A percentile compares a stretch with the other conserved stretches of the same genome.
phyloP scores from a whole-genome alignment of 805 yeast genomes.

The Scheffersomyces amazonensis region DNA sequence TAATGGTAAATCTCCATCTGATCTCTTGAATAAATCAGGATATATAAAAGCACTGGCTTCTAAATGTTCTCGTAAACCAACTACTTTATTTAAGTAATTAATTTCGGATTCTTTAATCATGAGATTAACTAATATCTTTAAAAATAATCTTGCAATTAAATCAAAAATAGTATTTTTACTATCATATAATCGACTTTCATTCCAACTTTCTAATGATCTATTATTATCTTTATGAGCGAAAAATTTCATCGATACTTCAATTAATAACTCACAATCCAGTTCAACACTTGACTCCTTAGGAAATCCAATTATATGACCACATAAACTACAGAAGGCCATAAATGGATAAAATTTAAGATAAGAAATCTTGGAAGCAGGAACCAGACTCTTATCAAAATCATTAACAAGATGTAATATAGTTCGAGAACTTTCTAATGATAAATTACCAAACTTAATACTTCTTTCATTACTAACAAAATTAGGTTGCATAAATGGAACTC shows the following conservation, averaged over 20 bases:
- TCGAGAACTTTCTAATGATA: conserved; percentile 27
- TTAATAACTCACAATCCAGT: conserved; percentile 20
- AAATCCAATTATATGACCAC: conserved; percentile 18
- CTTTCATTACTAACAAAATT: conserved; percentile 11
- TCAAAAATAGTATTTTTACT: conserved; percentile 11
- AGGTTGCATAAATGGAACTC: conserved; percentile 22
- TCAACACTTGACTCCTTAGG: conserved; percentile 12
- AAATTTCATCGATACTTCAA: conserved; percentile 13
- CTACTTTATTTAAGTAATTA: conserved; percentile 11
- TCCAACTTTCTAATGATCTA: not conserved
- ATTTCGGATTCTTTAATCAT: conserved; percentile 10
- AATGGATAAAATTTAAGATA: conserved; percentile 19
- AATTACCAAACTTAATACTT: conserved; percentile 12
- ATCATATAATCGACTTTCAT: conserved; percentile 5
- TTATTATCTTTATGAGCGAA: conserved; percentile 5
- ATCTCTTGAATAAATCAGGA: conserved; percentile 14
- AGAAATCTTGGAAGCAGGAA: conserved; percentile 15
- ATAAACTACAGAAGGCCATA: conserved; percentile 20
- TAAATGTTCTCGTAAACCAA: conserved; percentile 18
- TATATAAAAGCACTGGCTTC: conserved; percentile 10
- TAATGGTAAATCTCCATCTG: not conserved
- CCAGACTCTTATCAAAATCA: conserved; percentile 6
- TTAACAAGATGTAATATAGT: conserved; percentile 17
- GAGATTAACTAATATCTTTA: conserved; percentile 18
- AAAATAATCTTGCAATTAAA: conserved; percentile 19